A percentile compares a stretch with the other conserved stretches of the same genome.
Conservation (phyloP, 2,329 filamentous ascomycete species). For the Ilyonectria robusta region DNA sequence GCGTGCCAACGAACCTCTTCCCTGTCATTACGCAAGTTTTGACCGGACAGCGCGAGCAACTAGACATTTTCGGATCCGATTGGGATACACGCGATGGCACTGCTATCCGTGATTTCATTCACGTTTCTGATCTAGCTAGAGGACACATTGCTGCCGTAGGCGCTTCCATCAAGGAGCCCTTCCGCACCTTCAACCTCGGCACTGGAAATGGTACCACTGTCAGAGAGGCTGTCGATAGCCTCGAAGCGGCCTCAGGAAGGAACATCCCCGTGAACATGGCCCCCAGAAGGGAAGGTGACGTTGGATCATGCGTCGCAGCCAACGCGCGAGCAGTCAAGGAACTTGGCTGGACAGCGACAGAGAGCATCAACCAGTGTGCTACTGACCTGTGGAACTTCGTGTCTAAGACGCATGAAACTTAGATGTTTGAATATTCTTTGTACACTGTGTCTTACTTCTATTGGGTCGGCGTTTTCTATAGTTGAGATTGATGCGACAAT, state of each 20-base stretch:
- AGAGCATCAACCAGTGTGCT: slow-evolving; percentile 32
- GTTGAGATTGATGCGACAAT: background rate
- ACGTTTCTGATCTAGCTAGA: slow-evolving; percentile 75
- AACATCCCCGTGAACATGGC: slow-evolving; percentile 55
- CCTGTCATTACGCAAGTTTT: slow-evolving; percentile 75
- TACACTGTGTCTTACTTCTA: background rate
- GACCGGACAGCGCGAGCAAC: slow-evolving; percentile 64
- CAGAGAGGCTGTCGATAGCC: slow-evolving; percentile 58
- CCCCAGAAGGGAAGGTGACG: slow-evolving; percentile 57
- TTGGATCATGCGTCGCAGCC: slow-evolving; percentile 59
- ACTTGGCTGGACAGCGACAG: slow-evolving; percentile 55
- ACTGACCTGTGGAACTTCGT: slow-evolving; percentile 34
- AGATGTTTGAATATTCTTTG: slow-evolving; percentile 1
- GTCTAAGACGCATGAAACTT: slow-evolving; percentile 6
- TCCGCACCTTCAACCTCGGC: slow-evolving; percentile 62
- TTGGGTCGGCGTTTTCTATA: background rate
- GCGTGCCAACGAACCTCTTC: slow-evolving; percentile 74
- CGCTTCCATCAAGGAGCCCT: slow-evolving; percentile 48
- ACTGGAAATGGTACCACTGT: slow-evolving; percentile 62
- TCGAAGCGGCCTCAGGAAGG: slow-evolving; percentile 53
- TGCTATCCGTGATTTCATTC: slow-evolving; percentile 77
- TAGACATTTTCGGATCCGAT: slow-evolving; percentile 75
- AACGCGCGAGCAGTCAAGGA: slow-evolving; percentile 57
- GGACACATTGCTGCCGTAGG: slow-evolving; percentile 74
- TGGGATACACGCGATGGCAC: slow-evolving; percentile 77